Evolutionary conservation across 805 yeast species (phyloP), one percentile per base, ranked within the genome.

Genomic region (Cyberlindnera mrakii): DNA sequence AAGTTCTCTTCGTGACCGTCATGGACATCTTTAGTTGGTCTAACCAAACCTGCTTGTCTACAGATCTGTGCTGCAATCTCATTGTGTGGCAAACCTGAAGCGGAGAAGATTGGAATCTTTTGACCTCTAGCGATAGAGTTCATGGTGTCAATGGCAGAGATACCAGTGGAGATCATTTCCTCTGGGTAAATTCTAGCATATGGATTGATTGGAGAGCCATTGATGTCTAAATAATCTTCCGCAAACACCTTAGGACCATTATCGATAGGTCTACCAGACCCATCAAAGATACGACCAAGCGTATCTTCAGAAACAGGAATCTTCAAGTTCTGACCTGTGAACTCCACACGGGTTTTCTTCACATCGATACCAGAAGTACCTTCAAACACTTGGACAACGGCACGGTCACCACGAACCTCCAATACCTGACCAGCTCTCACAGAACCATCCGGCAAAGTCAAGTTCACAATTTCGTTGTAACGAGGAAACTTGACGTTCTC

Each of bases 121-220:
- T 93, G 99, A 55, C 99, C 99, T 78, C 99, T 87, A 47, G 99
- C 99, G 75, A 93, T 93, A 35, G 99, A 91, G 71, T 93, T 95
- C 99, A 93, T 93, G 45, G 97, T 90, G 67, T 93, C 99, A 63
- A 93, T 93, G 40, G 99, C 96, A 39, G 97, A 90, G 51, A 93
- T 77, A 78, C 99, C 99, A 16, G 99, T 95, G 41, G 97, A 89
- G 58, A 93, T 93, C 99, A 93, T 93, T 74, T 93, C 99, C 75
- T 93, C 99, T 27, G 99, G 99, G 66, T 95, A 95, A 57, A 93
- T 93, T 72, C 99, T 90, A 35, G 97, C 95, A 66, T 70, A 93
- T 42, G 99, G 99, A 64, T 93, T 93, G 68, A 93, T 93, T 61
- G 99, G 98, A 35, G 98, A 89, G 46, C 99, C 99, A 66, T 93